A percentile compares a stretch with the other conserved stretches of the same genome.
These are phyloP conservation scores for Colletotrichum paranaense DNA, from an alignment of 2,329 filamentous ascomycete genomes.

Conservation along the genomic window DNA sequence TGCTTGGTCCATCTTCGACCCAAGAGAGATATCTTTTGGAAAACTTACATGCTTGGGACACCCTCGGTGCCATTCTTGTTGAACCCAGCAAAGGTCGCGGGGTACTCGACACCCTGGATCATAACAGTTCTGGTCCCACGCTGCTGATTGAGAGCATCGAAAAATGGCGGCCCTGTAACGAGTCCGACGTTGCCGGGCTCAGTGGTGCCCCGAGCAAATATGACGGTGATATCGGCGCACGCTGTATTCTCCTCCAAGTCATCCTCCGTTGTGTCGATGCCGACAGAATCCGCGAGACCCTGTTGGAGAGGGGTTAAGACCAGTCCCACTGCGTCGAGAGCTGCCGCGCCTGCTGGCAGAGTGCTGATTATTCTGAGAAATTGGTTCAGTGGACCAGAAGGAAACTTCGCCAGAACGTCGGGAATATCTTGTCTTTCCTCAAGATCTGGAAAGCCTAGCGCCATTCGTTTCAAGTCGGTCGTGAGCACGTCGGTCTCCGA, in stretches of 20 bases:
- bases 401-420: constrained; percentile 19
- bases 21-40: neutral
- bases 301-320: constrained; percentile 32
- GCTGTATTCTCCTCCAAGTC: constrained; percentile 32
- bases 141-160: constrained; percentile 34
- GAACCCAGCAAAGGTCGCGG: constrained; percentile 42
- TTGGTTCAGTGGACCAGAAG: constrained; percentile 19
- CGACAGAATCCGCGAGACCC: constrained; percentile 28
- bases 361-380: constrained; percentile 27
- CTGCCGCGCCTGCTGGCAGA: constrained; percentile 21
- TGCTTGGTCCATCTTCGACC: neutral
- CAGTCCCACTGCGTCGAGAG: constrained; percentile 14
- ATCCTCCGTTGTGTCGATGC: constrained; percentile 28
- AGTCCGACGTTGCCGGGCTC: constrained; percentile 43
- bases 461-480: neutral
- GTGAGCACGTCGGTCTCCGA: neutral
- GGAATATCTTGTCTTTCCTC: constrained; percentile 18
- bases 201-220: constrained; percentile 46
- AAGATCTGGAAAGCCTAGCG: neutral
- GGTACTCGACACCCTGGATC: constrained; percentile 42
- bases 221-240: constrained; percentile 42
- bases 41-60: constrained; percentile 40
- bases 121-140: constrained; percentile 34
- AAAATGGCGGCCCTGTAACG: constrained; percentile 41
- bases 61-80: constrained; percentile 37